Percentiles rank a stretch among this genome's conserved stretches.
These are phyloP conservation scores for Penicilliopsis zonata DNA, from an alignment of 495 filamentous ascomycete species.

Conservation along the genomic window DNA sequence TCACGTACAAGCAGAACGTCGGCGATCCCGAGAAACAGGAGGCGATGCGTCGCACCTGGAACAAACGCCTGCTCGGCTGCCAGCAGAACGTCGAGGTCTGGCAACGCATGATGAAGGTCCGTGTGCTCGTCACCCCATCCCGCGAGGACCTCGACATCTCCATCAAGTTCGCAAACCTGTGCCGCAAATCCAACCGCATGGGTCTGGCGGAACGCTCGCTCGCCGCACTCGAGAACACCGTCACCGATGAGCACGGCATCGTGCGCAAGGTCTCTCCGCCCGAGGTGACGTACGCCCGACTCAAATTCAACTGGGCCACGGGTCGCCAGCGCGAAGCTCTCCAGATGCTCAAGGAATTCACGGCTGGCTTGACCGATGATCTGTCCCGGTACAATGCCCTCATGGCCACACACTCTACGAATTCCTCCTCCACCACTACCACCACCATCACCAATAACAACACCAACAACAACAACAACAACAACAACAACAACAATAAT, in stretches of 20 bases:
- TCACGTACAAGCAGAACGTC: conserved; percentile 83
- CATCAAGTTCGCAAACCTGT: conserved; percentile 97
- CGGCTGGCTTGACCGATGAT: conserved; percentile 60
- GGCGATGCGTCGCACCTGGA: conserved; percentile 89
- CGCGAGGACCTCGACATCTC: conserved; percentile 95
- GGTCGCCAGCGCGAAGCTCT: conserved; percentile 62
- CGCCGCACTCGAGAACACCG: conserved; percentile 58
- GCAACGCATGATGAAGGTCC: conserved; percentile 94
- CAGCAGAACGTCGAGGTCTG: conserved; percentile 97
- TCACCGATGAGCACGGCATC: conserved; percentile 41
- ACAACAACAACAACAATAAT: too few species aligned
- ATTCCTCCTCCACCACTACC: too few species aligned
- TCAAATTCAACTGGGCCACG: conserved; percentile 90
- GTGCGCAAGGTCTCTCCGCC: conserved; percentile 46
- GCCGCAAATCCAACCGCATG: conserved; percentile 86
- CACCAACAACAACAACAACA: too few species aligned
- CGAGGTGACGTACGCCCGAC: conserved; percentile 77
- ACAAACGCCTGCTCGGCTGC: conserved; percentile 83
- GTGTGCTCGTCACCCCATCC: conserved; percentile 80
- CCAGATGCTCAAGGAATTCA: conserved; percentile 70
- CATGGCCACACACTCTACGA: conserved; percentile 28
- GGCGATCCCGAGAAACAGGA: conserved; percentile 72
- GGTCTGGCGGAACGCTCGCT: conserved; percentile 96
- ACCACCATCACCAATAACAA: too few species aligned
- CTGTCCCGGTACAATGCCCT: conserved; percentile 50